A percentile compares a stretch with the other conserved stretches of the same genome.
These are phyloP conservation scores for Suillus weaverae DNA, from an alignment of 768 basidiomycete species.

Conservation along the genomic window DNA sequence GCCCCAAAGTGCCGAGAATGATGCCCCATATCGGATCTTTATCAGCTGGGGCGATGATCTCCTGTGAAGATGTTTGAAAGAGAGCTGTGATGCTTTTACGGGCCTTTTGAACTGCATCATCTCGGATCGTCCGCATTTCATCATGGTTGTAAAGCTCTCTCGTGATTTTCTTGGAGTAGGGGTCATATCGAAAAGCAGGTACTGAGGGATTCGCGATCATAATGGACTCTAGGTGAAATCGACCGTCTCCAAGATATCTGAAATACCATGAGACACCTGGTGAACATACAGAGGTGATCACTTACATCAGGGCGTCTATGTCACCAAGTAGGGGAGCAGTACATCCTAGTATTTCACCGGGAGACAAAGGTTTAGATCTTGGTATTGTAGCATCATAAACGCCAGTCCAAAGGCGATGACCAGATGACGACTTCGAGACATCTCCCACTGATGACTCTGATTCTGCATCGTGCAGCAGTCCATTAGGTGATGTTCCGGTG, in stretches of 20 bases:
- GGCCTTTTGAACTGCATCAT: slow-evolving; percentile 75
- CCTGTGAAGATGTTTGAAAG: slow-evolving; percentile 13
- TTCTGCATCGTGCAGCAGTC: slow-evolving; percentile 16
- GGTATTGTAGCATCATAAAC: slow-evolving; percentile 79
- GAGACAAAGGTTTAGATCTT: slow-evolving; percentile 87
- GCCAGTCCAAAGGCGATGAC: slow-evolving; percentile 49
- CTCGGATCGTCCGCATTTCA: slow-evolving; percentile 79
- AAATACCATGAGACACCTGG: slow-evolving; percentile 4
- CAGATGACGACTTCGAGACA: slow-evolving; percentile 4
- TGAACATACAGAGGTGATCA: slow-evolving; percentile 8
- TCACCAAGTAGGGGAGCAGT: slow-evolving; percentile 82
- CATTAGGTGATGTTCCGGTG: slow-evolving; percentile 9
- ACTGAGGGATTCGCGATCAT: slow-evolving; percentile 99
- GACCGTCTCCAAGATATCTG: slow-evolving; percentile 96
- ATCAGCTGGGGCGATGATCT: slow-evolving; percentile 2
- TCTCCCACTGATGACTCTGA: background rate
- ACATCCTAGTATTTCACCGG: slow-evolving; percentile 96
- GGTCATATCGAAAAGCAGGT: slow-evolving; percentile 97
- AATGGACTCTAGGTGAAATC: slow-evolving; percentile 97
- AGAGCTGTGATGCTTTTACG: slow-evolving; percentile 54
- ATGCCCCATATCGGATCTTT: slow-evolving; percentile 71
- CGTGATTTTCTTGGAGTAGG: slow-evolving; percentile 96
- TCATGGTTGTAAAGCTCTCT: slow-evolving; percentile 86
- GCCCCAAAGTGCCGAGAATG: slow-evolving; percentile 88
- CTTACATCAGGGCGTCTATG: slow-evolving; percentile 91